Evolutionary conservation across 225 moss, liverwort and hornwort genomes (phyloP).

Genomic region (Pseudisothecium myosuroides): DNA sequence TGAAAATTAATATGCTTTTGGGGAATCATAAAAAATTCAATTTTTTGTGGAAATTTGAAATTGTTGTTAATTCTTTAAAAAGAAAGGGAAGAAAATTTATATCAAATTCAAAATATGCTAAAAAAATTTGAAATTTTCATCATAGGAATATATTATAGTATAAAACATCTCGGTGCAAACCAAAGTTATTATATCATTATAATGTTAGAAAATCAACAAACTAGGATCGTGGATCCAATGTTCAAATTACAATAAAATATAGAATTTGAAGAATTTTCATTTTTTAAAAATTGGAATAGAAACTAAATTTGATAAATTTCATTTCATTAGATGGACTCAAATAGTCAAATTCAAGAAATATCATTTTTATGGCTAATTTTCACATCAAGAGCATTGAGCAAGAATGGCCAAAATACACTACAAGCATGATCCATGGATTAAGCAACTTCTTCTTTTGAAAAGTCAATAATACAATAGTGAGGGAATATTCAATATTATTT

Average conservation of each 20-base stretch:
- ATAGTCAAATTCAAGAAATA: neutral
- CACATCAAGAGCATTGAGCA: neutral
- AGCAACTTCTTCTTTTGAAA: neutral
- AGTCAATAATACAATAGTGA: neutral
- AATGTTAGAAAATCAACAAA: neutral
- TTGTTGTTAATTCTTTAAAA: too few species aligned
- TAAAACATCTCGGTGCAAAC: neutral
- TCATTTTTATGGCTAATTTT: too few species aligned
- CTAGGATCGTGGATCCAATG: accelerated
- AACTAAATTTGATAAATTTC: neutral
- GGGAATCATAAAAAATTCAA: too few species aligned
- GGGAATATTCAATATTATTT: neutral
- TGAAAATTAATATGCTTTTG: neutral
- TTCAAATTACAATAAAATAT: too few species aligned
- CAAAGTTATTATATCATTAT: neutral
- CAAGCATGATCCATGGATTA: accelerated
- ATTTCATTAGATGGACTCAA: neutral
- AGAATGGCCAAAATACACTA: neutral
- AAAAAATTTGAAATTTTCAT: neutral
- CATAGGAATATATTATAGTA: too few species aligned
- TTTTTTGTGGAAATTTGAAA: too few species aligned
- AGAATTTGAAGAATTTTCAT: neutral
- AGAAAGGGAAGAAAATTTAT: neutral
- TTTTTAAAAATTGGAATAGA: accelerated
- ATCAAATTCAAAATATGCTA: neutral